Evolutionary conservation across 805 yeast species (phyloP), one percentile per base, ranked within the genome.

Genomic region (Jamesozyma lodderae): DNA sequence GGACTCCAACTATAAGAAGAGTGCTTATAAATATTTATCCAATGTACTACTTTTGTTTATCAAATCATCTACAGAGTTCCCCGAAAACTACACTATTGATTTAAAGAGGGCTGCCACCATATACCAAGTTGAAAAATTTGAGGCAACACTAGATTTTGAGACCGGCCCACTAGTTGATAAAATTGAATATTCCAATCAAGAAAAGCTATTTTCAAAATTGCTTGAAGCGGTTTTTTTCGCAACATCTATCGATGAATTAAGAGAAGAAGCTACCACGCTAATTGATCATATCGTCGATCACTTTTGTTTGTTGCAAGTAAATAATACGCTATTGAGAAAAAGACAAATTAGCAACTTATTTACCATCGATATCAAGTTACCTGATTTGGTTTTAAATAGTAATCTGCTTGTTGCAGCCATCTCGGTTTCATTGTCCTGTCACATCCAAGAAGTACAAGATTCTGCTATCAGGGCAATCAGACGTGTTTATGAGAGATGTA

Each of bases 341-440:
- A 63, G 82, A 37, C 78, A 77, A 60, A 69, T 75, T 54, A 74
- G 76, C 48, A 66, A 88, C 20, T 70, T 78, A 10, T 90, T 90
- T 54, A 73, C 79, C 9, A 78, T 87, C 19, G 73, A 75, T 38
- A 86, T 85, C 44, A 75, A 81, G 41, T 95, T 87, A 60, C 96
- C 96, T 0, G 67, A 69, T 27, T 75, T 79, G 4, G 69, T 70
- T 42, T 67, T 88, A 18, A 77, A 78, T 38, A 90, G 86, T 43
- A 74, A 75, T 23, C 71, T 82, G 0, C 65, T 87, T 28, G 68
- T 86, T 34, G 77, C 76, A 46, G 94, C 94, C 0, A 75, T 92
- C 32, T 74, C 79, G 11, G 76, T 73, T 52, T 88, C 96, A 0
- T 67, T 90, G 45, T 79, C 95, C 39, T 87, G 81, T 43, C 81